Conservation (phyloP, 805 yeast genomes). For the Saitoella complicata region DNA sequence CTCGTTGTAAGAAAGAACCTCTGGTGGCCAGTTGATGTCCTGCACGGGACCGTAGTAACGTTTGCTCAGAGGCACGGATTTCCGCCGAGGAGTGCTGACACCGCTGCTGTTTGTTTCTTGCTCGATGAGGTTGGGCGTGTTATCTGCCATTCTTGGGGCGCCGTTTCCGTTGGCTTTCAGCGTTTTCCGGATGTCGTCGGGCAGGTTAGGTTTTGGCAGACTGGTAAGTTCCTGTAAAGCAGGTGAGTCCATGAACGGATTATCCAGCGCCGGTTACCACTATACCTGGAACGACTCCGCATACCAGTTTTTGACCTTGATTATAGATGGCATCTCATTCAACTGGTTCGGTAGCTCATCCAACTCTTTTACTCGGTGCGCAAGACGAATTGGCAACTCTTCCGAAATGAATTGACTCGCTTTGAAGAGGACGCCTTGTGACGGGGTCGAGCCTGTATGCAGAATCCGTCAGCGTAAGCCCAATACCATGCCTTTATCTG, state of each 20-base stretch:
- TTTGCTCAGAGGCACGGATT: slow-evolving; percentile 10
- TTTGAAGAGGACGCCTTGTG: slow-evolving; percentile 43
- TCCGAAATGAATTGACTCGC: slow-evolving; percentile 53
- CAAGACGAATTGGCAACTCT: slow-evolving; percentile 74
- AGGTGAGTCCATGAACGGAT: background rate
- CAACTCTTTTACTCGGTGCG: slow-evolving; percentile 70
- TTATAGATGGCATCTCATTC: slow-evolving; percentile 55
- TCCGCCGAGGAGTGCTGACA: slow-evolving; percentile 4
- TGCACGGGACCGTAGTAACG: slow-evolving; percentile 37
- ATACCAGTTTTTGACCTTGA: slow-evolving; percentile 72
- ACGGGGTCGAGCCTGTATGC: slow-evolving; percentile 50
- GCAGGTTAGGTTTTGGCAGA: slow-evolving; percentile 41
- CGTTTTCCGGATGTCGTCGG: slow-evolving; percentile 26
- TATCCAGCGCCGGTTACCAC: background rate
- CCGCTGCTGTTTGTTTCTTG: slow-evolving; percentile 6
- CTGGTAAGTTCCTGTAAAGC: slow-evolving; percentile 37
- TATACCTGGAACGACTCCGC: slow-evolving; percentile 61
- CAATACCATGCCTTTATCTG: background rate
- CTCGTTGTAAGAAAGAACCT: slow-evolving; percentile 55
- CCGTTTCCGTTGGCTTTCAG: slow-evolving; percentile 13
- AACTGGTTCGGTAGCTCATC: slow-evolving; percentile 67
- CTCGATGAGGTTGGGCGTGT: slow-evolving; percentile 1
- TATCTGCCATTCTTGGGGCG: too few species aligned
- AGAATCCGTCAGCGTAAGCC: background rate
- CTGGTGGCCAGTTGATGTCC: slow-evolving; percentile 51